A percentile compares a stretch with the other conserved stretches of the same genome.
Evolutionary conservation across 495 filamentous ascomycete genomes (phyloP).

Genomic region (Podospora sp.): DNA sequence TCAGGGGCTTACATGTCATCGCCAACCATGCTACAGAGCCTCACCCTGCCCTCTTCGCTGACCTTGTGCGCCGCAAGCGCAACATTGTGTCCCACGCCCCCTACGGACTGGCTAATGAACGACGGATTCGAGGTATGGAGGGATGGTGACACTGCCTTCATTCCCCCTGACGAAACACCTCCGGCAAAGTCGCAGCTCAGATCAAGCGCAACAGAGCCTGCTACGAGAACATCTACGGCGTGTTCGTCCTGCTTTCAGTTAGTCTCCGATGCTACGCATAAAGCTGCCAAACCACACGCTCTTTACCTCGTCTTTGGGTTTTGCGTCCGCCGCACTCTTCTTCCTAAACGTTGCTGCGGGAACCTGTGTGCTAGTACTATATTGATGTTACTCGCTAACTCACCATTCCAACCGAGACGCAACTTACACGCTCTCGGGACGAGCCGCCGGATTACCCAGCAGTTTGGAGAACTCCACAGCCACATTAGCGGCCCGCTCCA

Average conservation of each 20-base stretch:
- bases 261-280: neutral
- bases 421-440: constrained; percentile 19
- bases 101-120: constrained; percentile 75
- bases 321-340: neutral
- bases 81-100: constrained; percentile 95
- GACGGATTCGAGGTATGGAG: constrained; percentile 87
- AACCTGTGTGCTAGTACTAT: constrained; percentile 18
- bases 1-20: constrained; percentile 61
- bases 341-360: neutral
- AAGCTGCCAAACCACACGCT: neutral
- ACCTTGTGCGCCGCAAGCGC: constrained; percentile 71
- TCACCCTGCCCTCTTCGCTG: constrained; percentile 47
- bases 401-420: neutral
- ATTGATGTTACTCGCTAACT: neutral
- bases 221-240: constrained; percentile 71
- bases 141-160: constrained; percentile 46
- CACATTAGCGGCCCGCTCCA: constrained; percentile 74
- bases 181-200: constrained; percentile 72
- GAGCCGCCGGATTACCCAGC: constrained; percentile 23
- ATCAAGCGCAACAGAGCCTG: constrained; percentile 88
- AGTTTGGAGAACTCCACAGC: constrained; percentile 75
- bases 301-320: neutral
- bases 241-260: constrained; percentile 14
- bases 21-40: constrained; percentile 75
- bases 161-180: constrained; percentile 25